phyloP scores from a whole-genome alignment of 1,139 yeast species.

The Martiniozyma asiatica region DNA sequence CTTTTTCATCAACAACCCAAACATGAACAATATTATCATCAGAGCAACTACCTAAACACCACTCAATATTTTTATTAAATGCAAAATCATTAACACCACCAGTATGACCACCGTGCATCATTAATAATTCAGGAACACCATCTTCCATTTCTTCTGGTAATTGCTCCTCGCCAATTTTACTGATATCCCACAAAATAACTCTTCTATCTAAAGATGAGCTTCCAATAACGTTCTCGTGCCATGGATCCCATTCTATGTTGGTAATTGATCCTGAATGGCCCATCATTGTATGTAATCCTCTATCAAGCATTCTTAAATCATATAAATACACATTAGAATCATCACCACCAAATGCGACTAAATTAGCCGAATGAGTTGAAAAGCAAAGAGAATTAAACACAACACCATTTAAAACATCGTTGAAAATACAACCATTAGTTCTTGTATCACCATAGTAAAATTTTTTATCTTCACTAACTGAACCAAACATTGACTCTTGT shows the following conservation, averaged over 20 bases:
- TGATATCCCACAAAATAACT: conserved; percentile 62
- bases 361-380: conserved; percentile 45
- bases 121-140: conserved; percentile 68
- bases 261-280: conserved; percentile 68
- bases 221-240: conserved; percentile 58
- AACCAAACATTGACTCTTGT: conserved; percentile 41
- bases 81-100: conserved; percentile 62
- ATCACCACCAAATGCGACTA: conserved; percentile 58
- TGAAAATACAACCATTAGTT: conserved; percentile 19
- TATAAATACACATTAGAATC: conserved; percentile 54
- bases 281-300: conserved; percentile 54
- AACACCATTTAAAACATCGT: conserved; percentile 24
- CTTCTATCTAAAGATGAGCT: conserved; percentile 65
- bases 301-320: conserved; percentile 40
- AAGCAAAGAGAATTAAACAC: conserved; percentile 53
- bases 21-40: conserved; percentile 70
- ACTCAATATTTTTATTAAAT: conserved; percentile 58
- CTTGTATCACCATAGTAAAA: conserved; percentile 35
- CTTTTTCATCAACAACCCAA: conserved; percentile 53
- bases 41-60: conserved; percentile 65
- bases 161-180: conserved; percentile 67
- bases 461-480: conserved; percentile 57
- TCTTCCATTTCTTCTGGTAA: conserved; percentile 69
- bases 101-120: conserved; percentile 85
- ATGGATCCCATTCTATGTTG: conserved; percentile 59